phyloP scores from a whole-genome alignment of 805 yeast genomes.

The Grigorovia humatica region DNA sequence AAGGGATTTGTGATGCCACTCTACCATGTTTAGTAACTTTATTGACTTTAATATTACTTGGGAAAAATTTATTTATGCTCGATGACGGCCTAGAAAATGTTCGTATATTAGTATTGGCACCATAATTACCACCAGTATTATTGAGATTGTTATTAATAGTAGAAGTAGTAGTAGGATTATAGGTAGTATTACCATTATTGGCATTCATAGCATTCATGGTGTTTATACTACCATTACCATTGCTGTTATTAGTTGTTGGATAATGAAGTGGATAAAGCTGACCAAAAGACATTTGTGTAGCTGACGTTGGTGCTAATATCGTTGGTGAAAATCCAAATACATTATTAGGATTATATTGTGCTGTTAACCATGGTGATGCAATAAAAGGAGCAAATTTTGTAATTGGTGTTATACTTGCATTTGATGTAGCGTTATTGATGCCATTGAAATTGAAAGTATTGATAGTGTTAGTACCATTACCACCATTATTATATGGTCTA shows the following conservation, averaged over 20 bases:
- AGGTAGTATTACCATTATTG: background rate
- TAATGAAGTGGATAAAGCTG: background rate
- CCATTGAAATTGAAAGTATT: background rate
- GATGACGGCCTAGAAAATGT: conserved; percentile 7
- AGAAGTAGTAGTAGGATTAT: background rate
- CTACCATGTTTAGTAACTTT: background rate
- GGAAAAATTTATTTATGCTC: conserved; percentile 7
- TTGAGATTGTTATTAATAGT: background rate
- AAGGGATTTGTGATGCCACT: background rate
- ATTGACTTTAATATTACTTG: background rate
- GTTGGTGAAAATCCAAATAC: background rate
- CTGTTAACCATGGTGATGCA: conserved; percentile 1
- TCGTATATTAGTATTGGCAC: background rate
- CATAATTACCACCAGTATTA: background rate
- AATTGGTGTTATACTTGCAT: background rate
- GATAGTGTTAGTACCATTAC: background rate
- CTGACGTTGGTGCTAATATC: conserved; percentile 4
- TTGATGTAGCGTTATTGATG: background rate
- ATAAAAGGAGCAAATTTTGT: conserved; percentile 2
- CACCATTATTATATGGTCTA: background rate
- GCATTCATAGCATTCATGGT: background rate
- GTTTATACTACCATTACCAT: background rate
- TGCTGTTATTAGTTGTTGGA: background rate
- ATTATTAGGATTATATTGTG: background rate
- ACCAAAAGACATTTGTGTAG: background rate